Evolutionary conservation across 2,329 filamentous ascomycete species (phyloP).

Genomic region (Apiospora sp.): DNA sequence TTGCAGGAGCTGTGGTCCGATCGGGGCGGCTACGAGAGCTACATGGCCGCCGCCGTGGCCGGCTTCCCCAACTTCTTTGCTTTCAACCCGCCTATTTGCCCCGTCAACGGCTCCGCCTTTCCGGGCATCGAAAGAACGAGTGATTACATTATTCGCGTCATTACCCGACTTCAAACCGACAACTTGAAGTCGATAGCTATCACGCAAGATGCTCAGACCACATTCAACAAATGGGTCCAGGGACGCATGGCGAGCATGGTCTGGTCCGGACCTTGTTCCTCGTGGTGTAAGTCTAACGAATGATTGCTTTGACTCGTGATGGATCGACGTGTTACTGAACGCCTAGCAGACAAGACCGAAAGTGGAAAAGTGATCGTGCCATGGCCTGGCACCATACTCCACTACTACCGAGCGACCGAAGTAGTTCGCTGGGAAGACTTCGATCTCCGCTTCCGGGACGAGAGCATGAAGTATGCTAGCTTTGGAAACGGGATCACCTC

Average conservation of each 20-base stretch:
- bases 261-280: neutral
- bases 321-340: neutral
- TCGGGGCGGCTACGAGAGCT: neutral
- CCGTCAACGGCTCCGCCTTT: constrained; percentile 18
- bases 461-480: neutral
- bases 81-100: constrained; percentile 12
- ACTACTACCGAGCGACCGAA: constrained; percentile 22
- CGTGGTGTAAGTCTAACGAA: constrained; percentile 18
- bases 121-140: neutral
- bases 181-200: constrained; percentile 13
- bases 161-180: neutral
- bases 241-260: constrained; percentile 13
- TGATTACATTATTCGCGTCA: constrained; percentile 16
- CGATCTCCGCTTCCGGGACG: neutral
- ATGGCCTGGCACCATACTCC: constrained; percentile 3
- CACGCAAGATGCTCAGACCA: neutral
- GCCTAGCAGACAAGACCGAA: neutral
- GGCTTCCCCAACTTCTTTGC: constrained; percentile 23
- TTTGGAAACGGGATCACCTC: neutral
- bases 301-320: neutral
- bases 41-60: constrained; percentile 5
- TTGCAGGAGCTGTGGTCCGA: constrained; percentile 17
- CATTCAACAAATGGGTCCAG: constrained; percentile 14
- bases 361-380: constrained; percentile 15
- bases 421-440: constrained; percentile 22